Percentiles rank a stretch among this genome's conserved stretches.
Conservation (phyloP, 228 moss, liverwort and hornwort species). For the Sphagnum magellanicum region DNA sequence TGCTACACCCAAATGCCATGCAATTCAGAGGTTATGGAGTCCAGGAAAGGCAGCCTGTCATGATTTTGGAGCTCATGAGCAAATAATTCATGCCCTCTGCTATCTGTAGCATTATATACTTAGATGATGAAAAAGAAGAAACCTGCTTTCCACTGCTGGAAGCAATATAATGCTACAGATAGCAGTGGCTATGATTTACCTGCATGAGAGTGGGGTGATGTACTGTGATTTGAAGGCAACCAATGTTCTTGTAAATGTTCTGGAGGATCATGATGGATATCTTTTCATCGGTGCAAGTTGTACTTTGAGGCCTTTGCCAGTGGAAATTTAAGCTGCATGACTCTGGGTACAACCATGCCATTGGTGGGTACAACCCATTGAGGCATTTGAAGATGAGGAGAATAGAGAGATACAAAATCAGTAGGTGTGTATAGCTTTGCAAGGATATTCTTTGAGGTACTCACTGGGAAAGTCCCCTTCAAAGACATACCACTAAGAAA, state of each 20-base stretch:
- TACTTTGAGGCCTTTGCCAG: conserved; percentile 32
- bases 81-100: conserved; percentile 7
- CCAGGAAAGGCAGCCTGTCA: conserved; percentile 18
- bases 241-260: conserved; percentile 24
- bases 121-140: conserved; percentile 8
- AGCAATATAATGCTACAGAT: conserved; percentile 33
- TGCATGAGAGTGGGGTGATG: conserved; percentile 28
- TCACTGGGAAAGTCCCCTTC: conserved; percentile 29
- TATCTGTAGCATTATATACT: conserved; percentile 4
- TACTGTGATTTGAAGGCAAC: conserved; percentile 29
- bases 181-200: conserved; percentile 40
- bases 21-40: conserved; percentile 36
- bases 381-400: conserved; percentile 15
- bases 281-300: conserved; percentile 29
- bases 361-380: conserved; percentile 7
- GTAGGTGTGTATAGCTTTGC: conserved; percentile 52
- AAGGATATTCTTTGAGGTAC: conserved; percentile 38
- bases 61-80: conserved; percentile 32
- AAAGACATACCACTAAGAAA: conserved; percentile 11
- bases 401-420: conserved; percentile 19
- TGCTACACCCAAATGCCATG: conserved; percentile 30
- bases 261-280: conserved; percentile 4
- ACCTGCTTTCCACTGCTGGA: conserved; percentile 23
- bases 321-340: conserved; percentile 13
- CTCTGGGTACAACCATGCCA: not conserved